Evolutionary conservation across 1,284 basidiomycete species (phyloP).

Genomic region (Rhodotorula glutinis): DNA sequence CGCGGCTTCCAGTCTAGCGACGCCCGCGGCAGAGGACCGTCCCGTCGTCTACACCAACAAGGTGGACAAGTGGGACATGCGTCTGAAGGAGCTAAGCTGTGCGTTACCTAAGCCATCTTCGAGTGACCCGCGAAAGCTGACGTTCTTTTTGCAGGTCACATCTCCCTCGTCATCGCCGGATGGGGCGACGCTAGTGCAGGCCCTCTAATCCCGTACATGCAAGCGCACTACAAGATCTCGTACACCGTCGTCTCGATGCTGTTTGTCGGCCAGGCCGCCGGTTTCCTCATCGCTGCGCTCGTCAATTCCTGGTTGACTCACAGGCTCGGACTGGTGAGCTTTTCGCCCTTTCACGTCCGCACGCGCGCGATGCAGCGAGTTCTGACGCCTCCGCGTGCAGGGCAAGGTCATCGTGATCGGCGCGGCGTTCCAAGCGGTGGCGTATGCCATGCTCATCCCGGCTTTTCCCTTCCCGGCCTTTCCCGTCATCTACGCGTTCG

Average conservation of each 20-base stretch:
- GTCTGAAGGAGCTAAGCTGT: slow-evolving; percentile 26
- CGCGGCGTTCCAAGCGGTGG: slow-evolving; percentile 22
- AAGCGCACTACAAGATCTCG: slow-evolving; percentile 19
- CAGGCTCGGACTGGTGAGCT: slow-evolving; percentile 18
- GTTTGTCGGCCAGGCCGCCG: slow-evolving; percentile 23
- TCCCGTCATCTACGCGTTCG: slow-evolving; percentile 30
- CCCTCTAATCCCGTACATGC: slow-evolving; percentile 36
- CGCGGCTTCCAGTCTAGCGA: too few species aligned
- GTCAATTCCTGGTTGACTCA: background rate
- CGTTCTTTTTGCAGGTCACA: background rate
- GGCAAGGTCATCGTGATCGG: slow-evolving; percentile 36
- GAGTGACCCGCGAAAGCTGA: background rate
- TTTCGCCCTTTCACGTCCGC: fast-evolving
- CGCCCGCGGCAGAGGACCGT: background rate
- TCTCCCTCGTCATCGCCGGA: slow-evolving; percentile 27
- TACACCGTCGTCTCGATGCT: slow-evolving; percentile 15
- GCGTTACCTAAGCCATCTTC: background rate
- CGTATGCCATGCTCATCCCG: slow-evolving; percentile 33
- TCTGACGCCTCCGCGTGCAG: background rate
- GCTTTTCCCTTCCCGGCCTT: slow-evolving; percentile 32
- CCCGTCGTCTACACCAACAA: background rate
- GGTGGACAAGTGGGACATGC: background rate
- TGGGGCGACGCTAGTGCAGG: slow-evolving; percentile 28
- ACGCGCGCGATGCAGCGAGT: too few species aligned
- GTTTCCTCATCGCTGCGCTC: slow-evolving; percentile 16